phyloP scores from a whole-genome alignment of 306 rosid genomes.

The Gynostemma pentaphyllum region DNA sequence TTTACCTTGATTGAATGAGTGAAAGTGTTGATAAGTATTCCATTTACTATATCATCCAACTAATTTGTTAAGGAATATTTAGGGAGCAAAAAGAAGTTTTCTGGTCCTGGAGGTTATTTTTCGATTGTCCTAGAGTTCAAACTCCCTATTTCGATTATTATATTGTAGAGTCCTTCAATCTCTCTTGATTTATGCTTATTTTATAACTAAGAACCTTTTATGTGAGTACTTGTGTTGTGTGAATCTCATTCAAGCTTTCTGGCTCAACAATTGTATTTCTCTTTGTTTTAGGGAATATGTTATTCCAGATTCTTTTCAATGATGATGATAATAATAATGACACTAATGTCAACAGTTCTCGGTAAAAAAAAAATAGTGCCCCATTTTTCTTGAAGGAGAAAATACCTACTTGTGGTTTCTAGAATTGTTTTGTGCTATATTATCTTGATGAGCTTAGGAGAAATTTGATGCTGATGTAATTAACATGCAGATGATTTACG shows the following conservation, averaged over 20 bases:
- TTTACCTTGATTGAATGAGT: background rate
- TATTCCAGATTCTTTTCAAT: too few species aligned
- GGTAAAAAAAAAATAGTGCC: background rate
- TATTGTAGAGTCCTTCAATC: background rate
- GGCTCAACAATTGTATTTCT: too few species aligned
- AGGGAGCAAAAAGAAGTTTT: too few species aligned
- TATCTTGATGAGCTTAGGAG: background rate
- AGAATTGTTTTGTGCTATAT: background rate
- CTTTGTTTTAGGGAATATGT: too few species aligned
- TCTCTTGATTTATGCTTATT: background rate
- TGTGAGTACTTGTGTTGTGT: background rate
- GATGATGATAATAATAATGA: too few species aligned
- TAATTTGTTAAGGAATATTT: too few species aligned
- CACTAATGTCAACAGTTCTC: background rate
- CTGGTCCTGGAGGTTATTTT: background rate
- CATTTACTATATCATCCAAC: background rate
- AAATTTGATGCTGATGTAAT: slow-evolving; percentile 4
- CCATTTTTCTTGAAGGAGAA: background rate
- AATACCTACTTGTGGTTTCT: background rate
- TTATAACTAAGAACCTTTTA: background rate
- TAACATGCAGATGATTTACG: slow-evolving; percentile 63
- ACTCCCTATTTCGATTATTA: background rate
- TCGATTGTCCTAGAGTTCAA: background rate
- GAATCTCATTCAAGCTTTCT: background rate
- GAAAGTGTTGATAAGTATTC: background rate